Evolutionary conservation across 2,329 filamentous ascomycete species (phyloP), one percentile per base, ranked within the genome.

Genomic region (Clonostachys rosea): DNA sequence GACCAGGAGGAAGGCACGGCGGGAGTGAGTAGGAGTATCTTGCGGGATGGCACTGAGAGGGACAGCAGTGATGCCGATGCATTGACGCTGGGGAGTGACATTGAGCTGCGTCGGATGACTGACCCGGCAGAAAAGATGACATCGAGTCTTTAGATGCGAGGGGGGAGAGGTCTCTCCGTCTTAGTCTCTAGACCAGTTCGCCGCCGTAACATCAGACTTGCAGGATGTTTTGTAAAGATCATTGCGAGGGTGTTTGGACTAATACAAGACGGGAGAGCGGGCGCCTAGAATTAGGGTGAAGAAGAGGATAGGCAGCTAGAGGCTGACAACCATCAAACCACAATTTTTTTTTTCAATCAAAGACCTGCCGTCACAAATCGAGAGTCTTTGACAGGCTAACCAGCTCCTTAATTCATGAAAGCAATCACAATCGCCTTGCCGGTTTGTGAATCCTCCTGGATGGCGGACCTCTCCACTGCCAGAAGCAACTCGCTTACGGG

Each of bases 341-440:
- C 8, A 30, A 10, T 24, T 24, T 24, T 8, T 24, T 24, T 24
- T 30, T 30, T 6, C 24, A 30, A 30, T 30, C 24, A 30, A 30
- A 30, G 24, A 30, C 9, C 24, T 30, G 24, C 9, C 8, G 24
- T 30, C 24, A 30, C 24, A 30, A 30, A 30, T 30, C 24, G 24
- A 30, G 24, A 4, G 24, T 30, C 9, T 30, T 30, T 10, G 24
- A 30, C 10, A 30, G 24, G 24, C 24, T 30, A 10, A 30, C 24
- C 24, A 30, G 24, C 24, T 9, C 24, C 24, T 30, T 30, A 9
- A 30, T 30, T 45, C 39, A 55, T 49, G 35, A 75, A 75, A 44
- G 79, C 76, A 63, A 87, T 84, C 40, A 87, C 72, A 47, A 90
- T 73, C 46, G 85, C 83, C 65, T 84, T 87, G 64, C 82, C 83